Percentiles rank a stretch among this genome's conserved stretches.
These are phyloP conservation scores for Beverwykella pulmonaria DNA, from an alignment of 495 filamentous ascomycete genomes.

Conservation along the genomic window DNA sequence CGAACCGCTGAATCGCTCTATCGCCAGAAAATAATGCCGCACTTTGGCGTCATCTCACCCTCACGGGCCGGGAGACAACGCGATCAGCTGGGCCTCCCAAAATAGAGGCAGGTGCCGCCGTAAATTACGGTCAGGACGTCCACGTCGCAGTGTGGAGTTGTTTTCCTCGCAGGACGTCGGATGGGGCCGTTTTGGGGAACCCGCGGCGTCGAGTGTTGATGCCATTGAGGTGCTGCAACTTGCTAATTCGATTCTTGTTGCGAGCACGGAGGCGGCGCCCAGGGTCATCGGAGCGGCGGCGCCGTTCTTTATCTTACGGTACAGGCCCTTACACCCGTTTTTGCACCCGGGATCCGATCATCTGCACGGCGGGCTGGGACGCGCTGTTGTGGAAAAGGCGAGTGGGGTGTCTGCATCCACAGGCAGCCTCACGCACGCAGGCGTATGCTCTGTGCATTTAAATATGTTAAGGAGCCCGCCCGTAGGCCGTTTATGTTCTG, in stretches of 20 bases:
- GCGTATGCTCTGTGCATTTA: not conserved
- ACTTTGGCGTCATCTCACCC: slow-evolving; percentile 21
- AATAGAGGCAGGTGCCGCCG: slow-evolving; percentile 13
- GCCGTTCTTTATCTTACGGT: slow-evolving; percentile 3
- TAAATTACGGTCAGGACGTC: slow-evolving; percentile 10
- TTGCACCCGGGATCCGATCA: slow-evolving; percentile 23
- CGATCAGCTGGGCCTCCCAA: not conserved
- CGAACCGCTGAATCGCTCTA: not conserved
- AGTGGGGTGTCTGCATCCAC: not conserved
- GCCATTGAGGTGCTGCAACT: no score
- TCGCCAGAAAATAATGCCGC: slow-evolving; percentile 11
- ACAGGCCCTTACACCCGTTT: not conserved
- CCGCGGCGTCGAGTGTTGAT: not conserved
- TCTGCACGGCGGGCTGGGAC: slow-evolving; percentile 22
- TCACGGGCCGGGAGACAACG: not conserved
- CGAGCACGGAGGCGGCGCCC: no score
- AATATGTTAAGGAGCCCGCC: not conserved
- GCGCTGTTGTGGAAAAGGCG: slow-evolving; percentile 1
- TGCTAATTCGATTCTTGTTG: no score
- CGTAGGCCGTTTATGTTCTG: no score
- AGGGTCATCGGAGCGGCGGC: not conserved
- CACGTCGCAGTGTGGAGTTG: not conserved
- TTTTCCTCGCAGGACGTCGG: not conserved
- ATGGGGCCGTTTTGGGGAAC: not conserved
- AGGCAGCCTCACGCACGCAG: not conserved